These are phyloP conservation scores for Clavispora santaluciae DNA, from an alignment of 805 yeast genomes.

Conservation along the genomic window DNA sequence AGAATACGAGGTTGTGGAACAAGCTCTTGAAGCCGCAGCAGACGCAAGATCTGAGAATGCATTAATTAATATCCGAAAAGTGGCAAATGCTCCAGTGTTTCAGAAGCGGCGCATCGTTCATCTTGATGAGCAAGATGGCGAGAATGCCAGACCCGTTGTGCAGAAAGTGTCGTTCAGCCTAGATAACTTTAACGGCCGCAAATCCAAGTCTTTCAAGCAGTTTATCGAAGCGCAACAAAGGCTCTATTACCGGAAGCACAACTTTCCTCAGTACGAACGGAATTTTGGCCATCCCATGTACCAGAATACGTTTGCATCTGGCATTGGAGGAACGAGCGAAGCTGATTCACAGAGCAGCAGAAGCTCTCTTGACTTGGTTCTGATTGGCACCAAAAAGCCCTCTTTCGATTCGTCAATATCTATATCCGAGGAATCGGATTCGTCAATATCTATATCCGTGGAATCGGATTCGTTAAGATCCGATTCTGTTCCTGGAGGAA, in stretches of 20 bases:
- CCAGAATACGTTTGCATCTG: conserved; percentile 3
- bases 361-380: conserved; percentile 10
- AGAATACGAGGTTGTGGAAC: conserved; percentile 22
- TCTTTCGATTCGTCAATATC: not conserved
- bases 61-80: conserved; percentile 11
- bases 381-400: not conserved
- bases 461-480: no score
- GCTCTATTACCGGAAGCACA: conserved; percentile 16
- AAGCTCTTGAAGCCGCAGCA: conserved; percentile 2
- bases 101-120: conserved; percentile 8
- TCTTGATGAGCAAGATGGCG: not conserved
- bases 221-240: conserved; percentile 23
- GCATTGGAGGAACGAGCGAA: conserved; percentile 15
- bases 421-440: no score
- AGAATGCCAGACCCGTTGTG: conserved; percentile 1
- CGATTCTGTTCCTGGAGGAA: no score
- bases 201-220: not conserved
- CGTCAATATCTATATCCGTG: no score
- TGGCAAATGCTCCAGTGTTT: conserved; percentile 10
- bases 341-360: conserved; percentile 13
- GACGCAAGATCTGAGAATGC: conserved; percentile 1
- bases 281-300: conserved; percentile 7
- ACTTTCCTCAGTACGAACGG: conserved; percentile 7
- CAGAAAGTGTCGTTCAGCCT: not conserved
- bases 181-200: not conserved